These are phyloP conservation scores for Strombidium stylifer DNA, from an alignment of 73 alveolate species.

Conservation along the genomic window DNA sequence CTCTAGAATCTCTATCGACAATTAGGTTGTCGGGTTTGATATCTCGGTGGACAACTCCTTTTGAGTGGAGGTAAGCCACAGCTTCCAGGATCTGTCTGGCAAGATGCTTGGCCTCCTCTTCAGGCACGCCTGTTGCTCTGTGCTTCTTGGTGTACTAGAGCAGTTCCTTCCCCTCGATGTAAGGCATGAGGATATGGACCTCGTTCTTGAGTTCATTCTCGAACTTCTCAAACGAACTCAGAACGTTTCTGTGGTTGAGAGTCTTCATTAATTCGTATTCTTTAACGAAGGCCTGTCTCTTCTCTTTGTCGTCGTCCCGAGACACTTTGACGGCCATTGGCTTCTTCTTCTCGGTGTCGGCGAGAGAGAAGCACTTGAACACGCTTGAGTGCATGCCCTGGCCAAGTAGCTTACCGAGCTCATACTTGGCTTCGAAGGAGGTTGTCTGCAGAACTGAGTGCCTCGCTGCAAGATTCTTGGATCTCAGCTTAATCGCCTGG, in stretches of 20 bases:
- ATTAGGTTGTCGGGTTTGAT: conserved; percentile 63
- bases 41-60: conserved; percentile 71
- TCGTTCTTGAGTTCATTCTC: conserved; percentile 5
- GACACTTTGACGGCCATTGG: conserved; percentile 39
- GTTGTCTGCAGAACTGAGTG: too few species aligned
- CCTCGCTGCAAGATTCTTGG: too few species aligned
- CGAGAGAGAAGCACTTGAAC: conserved; percentile 8
- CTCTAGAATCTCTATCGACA: conserved; percentile 53
- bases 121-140: conserved; percentile 20
- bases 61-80: conserved; percentile 58
- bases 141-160: conserved; percentile 8
- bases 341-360: not conserved
- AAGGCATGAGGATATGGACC: conserved; percentile 41
- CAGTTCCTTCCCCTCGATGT: conserved; percentile 37
- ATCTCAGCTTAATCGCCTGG: too few species aligned
- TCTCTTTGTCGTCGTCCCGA: conserved; percentile 42
- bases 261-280: conserved; percentile 41
- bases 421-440: conserved; percentile 8
- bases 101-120: conserved; percentile 50
- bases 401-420: not conserved
- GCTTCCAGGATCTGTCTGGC: conserved; percentile 54
- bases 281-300: conserved; percentile 10
- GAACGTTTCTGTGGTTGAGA: conserved; percentile 30
- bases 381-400: conserved; percentile 39
- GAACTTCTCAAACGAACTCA: conserved; percentile 14